Evolutionary conservation across 2,329 filamentous ascomycete genomes (phyloP), one percentile per base, ranked within the genome.

Genomic region (Chalaropsis ovoidea): DNA sequence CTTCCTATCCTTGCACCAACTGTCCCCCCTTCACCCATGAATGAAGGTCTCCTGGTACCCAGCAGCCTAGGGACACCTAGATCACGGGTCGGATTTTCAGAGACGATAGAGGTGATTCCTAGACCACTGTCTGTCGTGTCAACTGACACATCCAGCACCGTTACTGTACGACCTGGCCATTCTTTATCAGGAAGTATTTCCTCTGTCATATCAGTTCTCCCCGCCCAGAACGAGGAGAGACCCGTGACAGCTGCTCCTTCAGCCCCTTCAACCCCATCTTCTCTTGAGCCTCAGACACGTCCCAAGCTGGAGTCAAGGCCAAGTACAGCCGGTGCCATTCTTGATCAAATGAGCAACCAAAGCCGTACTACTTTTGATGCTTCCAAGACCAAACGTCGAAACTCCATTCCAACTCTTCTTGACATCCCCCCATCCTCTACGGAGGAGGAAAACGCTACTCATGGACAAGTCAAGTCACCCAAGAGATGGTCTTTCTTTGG

Each of bases 71-170:
- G 15, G 67, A 71, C 41, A 24, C 79, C 81, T 3, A 82, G 85
- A 67, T 82, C 85, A 52, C 81, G 88, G 13, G 90, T 95, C 58
- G 89, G 88, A 0, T 95, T 95, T 72, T 90, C 89, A 0, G 90
- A 95, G 69, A 88, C 84, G 11, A 80, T 95, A 35, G 89, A 95
- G 73, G 91, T 88, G 69, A 92, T 92, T 70, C 88, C 88, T 4
- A 83, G 90, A 11, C 91, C 92, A 0, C 76, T 95, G 19, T 96
- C 92, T 1, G 79, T 92, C 22, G 85, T 95, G 15, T 95, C 90
- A 1, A 92, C 86, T 22, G 90, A 94, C 73, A 90, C 89, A 0
- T 87, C 90, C 58, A 91, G 86, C 72, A 94, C 88, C 2, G 77
- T 84, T 64, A 90, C 89, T 0, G 81, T 86, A 19, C 82, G 85